Base-by-base conservation (phyloP, 1,284 basidiomycete genomes). In the Apiotrichum mycotoxinovorans region DNA sequence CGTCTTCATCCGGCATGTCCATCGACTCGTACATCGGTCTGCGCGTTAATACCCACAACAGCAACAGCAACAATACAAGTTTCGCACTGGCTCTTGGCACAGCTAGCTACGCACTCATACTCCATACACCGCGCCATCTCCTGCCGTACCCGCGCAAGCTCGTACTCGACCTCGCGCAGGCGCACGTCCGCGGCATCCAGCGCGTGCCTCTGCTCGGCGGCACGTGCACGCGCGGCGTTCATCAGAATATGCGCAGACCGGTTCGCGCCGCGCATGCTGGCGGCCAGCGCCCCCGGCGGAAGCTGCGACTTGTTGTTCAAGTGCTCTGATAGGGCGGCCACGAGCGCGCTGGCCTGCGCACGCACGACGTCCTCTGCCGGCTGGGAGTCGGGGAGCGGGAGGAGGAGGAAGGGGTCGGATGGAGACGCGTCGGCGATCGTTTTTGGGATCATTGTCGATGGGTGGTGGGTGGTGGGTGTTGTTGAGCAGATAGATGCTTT, bases 41-140 rank as follows among this genome's bases (percentile, higher is more conserved):
- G 49, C 18, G n/a, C 12, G 35, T 58, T 30, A 58, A 52, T 23
- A 42, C 8, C 4, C 37, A 11, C 18, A n/a, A n/a, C n/a, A n/a
- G n/a, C n/a, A n/a, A n/a, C n/a, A n/a, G n/a, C n/a, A n/a, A n/a
- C n/a, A n/a, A n/a, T n/a, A n/a, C n/a, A n/a, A n/a, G n/a, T n/a
- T n/a, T 22, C 46, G 9, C n/a, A 22, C 10, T 17, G 5, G 18
- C 27, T 17, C 23, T 3, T 43, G 1, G 11, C n/a, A n/a, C n/a
- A n/a, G n/a, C n/a, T n/a, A n/a, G n/a, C n/a, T n/a, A 69, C 72
- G 60, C 51, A 73, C 71, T 54, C 64, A 47, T 74, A 75, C 10
- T 69, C 67, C 53, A 58, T 56, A 66, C 73, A 75, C 43, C 62
- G 49, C 33, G 60, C 62, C 42, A 71, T 72, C 65, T 73, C 72